A percentile compares a stretch with the other conserved stretches of the same genome.
These are phyloP conservation scores for Torrubiellomyces zombiae DNA, from an alignment of 2,329 filamentous ascomycete species.

Conservation along the genomic window DNA sequence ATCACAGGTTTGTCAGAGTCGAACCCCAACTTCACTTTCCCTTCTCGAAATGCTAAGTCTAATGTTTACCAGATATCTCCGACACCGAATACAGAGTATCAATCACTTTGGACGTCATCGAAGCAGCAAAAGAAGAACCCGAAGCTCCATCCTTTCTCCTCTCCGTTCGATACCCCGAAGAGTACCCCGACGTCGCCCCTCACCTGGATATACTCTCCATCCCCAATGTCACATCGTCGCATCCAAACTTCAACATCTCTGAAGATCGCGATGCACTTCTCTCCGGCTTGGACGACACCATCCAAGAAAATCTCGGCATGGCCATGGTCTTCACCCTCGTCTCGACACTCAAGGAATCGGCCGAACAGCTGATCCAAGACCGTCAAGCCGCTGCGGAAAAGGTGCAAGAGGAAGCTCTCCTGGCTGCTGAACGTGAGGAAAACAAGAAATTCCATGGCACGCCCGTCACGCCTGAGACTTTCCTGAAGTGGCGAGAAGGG, in stretches of 20 bases:
- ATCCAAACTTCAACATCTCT: constrained; percentile 62
- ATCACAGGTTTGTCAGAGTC: constrained; percentile 52
- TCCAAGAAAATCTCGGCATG: constrained; percentile 91
- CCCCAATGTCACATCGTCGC: constrained; percentile 48
- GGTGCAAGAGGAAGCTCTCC: constrained; percentile 34
- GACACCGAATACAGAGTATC: constrained; percentile 79
- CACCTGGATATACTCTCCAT: constrained; percentile 63
- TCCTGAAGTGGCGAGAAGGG: constrained; percentile 62
- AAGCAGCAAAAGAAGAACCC: constrained; percentile 44
- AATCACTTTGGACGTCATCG: constrained; percentile 63
- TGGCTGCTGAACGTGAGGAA: constrained; percentile 67
- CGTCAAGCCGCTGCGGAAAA: constrained; percentile 49
- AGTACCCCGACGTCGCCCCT: constrained; percentile 79
- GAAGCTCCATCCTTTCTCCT: constrained; percentile 56
- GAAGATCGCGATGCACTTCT: constrained; percentile 66
- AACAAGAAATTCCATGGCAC: constrained; percentile 94
- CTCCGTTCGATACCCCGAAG: constrained; percentile 74
- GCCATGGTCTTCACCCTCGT: constrained; percentile 93
- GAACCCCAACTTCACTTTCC: too few species aligned
- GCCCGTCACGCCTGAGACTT: constrained; percentile 71
- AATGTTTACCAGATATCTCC: constrained; percentile 57
- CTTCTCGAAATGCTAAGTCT: background rate
- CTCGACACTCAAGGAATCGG: constrained; percentile 71
- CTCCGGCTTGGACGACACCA: constrained; percentile 50
- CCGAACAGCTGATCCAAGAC: constrained; percentile 68